Conservation (phyloP, 148 eudicot genomes). For the Rhododendron vialii region DNA sequence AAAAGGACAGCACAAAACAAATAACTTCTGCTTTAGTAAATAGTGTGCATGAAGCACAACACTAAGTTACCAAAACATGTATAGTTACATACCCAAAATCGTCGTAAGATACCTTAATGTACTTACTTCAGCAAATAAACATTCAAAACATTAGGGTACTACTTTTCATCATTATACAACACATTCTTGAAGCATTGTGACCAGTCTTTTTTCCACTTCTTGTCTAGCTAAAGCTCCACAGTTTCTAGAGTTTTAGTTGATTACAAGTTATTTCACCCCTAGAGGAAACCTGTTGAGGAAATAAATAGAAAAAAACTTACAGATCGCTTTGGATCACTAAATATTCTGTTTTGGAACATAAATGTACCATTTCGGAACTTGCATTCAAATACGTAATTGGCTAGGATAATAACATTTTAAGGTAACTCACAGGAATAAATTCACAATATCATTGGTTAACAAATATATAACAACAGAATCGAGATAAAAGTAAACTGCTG, state of each 20-base stretch:
- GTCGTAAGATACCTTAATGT: background rate
- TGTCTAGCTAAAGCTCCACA: background rate
- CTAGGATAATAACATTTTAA: background rate
- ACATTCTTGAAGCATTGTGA: background rate
- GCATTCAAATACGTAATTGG: background rate
- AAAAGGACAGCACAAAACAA: background rate
- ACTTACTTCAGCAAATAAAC: background rate
- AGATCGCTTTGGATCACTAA: background rate
- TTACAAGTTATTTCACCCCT: background rate
- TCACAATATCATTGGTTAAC: background rate
- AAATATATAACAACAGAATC: background rate
- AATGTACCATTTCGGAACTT: background rate
- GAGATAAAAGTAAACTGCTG: background rate
- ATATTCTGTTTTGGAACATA: background rate
- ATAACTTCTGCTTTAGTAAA: background rate
- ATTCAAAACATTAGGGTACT: background rate
- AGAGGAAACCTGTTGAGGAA: background rate
- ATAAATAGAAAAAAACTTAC: background rate
- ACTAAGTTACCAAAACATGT: background rate
- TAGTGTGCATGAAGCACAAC: background rate
- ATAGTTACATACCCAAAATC: background rate
- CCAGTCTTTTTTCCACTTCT: background rate
- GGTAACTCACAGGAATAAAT: background rate
- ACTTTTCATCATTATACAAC: background rate
- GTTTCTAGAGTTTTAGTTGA: background rate